Evolutionary conservation across 2,329 filamentous ascomycete species (phyloP), one percentile per base, ranked within the genome.

Genomic region (Ceratocystis colombiana): DNA sequence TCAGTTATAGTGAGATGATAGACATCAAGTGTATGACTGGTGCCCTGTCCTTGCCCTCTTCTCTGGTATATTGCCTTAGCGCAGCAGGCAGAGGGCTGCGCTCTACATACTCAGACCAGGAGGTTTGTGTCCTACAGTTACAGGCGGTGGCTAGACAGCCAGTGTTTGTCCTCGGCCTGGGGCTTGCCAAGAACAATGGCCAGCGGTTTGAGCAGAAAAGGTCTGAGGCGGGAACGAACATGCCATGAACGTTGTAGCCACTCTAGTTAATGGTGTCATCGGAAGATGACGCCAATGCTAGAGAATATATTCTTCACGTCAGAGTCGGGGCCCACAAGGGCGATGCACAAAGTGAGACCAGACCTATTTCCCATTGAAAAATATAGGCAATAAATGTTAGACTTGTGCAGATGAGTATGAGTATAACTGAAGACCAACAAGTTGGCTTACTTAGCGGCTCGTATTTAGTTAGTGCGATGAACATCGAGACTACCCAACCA

Each of bases 131-230:
- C 28, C 28, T 5, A 28, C 28, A 28, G 28, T 4, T 28, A 28
- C 30, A 90, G 75, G 73, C 86, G 89, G 72, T 90, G 87, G 68
- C 84, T 84, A 72, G 89, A 90, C 57, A 89, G 79, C 22, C 75
- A 73, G 62, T 85, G 76, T 70, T 84, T 81, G 37, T 79, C 75
- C 65, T 85, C 82, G 41, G 74, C 76, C 41, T 76, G 72, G 12
- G 76, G 84, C 70, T 82, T 77, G 25, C 78, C 74, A 20, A 82
- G 76, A 7, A 75, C 74, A 70, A 83, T 75, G 57, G 73, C 69
- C 57, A 83, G 71, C 10, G 77, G 76, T 64, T 72, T 73, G 17
- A 77, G 79, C 17, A 83, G 76, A 67, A 77, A 76, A 46, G 77
- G 81, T 67, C 79, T 84, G 22, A 75, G 77, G 75, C 89, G 89